Evolutionary conservation across 192 early-diverging fungal genomes (phyloP).

Genomic region (Linnemannia elongata): DNA sequence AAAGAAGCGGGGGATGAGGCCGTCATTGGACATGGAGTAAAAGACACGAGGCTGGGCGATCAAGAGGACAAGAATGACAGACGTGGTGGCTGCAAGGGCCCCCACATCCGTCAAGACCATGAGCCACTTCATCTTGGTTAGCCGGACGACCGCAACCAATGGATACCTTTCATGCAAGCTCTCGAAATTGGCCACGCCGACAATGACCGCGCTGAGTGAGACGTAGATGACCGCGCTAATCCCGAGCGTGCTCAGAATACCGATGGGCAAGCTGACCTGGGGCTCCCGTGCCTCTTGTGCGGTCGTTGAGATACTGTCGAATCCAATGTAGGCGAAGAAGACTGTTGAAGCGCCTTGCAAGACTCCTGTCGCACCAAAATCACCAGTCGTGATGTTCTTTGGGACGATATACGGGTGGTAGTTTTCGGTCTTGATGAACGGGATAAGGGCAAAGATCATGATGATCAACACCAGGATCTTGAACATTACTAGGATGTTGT

Average conservation of each 20-base stretch:
- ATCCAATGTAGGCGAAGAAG: constrained; percentile 89
- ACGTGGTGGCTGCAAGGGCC: constrained; percentile 81
- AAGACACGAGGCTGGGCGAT: constrained; percentile 92
- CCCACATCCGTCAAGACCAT: constrained; percentile 82
- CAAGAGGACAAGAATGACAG: constrained; percentile 82
- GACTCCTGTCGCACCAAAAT: constrained; percentile 78
- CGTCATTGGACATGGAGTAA: constrained; percentile 90
- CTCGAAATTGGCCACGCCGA: constrained; percentile 77
- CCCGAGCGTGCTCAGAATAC: constrained; percentile 83
- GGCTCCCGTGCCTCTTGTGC: constrained; percentile 88
- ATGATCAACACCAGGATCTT: constrained; percentile 82
- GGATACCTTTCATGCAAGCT: constrained; percentile 67
- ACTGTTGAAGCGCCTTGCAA: constrained; percentile 81
- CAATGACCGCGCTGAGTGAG: constrained; percentile 69
- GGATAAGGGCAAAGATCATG: constrained; percentile 84
- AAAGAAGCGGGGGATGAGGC: constrained; percentile 82
- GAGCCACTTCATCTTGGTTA: constrained; percentile 74
- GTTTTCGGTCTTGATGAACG: constrained; percentile 77
- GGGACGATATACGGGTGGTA: constrained; percentile 85
- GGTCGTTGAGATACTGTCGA: constrained; percentile 89
- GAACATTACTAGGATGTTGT: constrained; percentile 76
- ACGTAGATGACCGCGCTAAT: constrained; percentile 89
- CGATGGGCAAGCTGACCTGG: constrained; percentile 85
- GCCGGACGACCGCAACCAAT: constrained; percentile 60
- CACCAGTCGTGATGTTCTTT: constrained; percentile 54